phyloP scores from a whole-genome alignment of 176 grass and related monocot genomes.

The Oryza rufipogon region DNA sequence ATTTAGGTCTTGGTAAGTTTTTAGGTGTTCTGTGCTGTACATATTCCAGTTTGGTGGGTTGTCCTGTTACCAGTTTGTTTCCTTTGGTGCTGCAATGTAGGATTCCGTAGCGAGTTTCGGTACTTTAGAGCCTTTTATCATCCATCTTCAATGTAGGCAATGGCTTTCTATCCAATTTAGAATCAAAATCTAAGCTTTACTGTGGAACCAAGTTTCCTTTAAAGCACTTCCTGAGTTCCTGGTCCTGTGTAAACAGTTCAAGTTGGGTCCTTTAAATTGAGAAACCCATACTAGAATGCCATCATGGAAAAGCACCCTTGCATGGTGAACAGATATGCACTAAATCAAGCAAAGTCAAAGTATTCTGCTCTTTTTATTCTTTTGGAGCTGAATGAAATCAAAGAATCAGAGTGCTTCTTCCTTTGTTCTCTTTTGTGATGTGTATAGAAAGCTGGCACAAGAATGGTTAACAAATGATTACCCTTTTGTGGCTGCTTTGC shows the following conservation, averaged over 20 bases:
- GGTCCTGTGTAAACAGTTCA: slow-evolving; percentile 21
- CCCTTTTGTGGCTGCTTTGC: neutral
- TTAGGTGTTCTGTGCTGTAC: slow-evolving; percentile 43
- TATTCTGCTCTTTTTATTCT: neutral
- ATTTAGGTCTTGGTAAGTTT: slow-evolving; percentile 33
- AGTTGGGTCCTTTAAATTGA: slow-evolving; percentile 1
- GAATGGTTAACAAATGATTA: slow-evolving; percentile 43
- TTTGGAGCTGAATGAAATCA: neutral
- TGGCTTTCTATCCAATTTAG: slow-evolving; percentile 28
- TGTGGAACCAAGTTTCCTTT: slow-evolving; percentile 40
- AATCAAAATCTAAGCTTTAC: slow-evolving; percentile 39
- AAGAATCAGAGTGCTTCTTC: slow-evolving; percentile 18
- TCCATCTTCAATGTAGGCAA: slow-evolving; percentile 30
- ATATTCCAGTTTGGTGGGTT: slow-evolving; percentile 43
- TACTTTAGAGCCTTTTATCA: slow-evolving; percentile 28
- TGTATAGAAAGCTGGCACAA: neutral
- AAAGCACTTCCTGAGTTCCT: slow-evolving; percentile 22
- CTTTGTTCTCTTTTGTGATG: neutral
- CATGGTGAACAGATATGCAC: slow-evolving; percentile 19
- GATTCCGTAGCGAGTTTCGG: slow-evolving; percentile 27
- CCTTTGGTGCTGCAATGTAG: slow-evolving; percentile 51
- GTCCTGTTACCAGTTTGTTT: slow-evolving; percentile 40
- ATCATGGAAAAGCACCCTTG: slow-evolving; percentile 17
- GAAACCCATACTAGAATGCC: slow-evolving; percentile 23
- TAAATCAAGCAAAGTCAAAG: neutral